Evolutionary conservation across 2,329 filamentous ascomycete species (phyloP), one percentile per base, ranked within the genome.

Genomic region (Alternaria sp.): DNA sequence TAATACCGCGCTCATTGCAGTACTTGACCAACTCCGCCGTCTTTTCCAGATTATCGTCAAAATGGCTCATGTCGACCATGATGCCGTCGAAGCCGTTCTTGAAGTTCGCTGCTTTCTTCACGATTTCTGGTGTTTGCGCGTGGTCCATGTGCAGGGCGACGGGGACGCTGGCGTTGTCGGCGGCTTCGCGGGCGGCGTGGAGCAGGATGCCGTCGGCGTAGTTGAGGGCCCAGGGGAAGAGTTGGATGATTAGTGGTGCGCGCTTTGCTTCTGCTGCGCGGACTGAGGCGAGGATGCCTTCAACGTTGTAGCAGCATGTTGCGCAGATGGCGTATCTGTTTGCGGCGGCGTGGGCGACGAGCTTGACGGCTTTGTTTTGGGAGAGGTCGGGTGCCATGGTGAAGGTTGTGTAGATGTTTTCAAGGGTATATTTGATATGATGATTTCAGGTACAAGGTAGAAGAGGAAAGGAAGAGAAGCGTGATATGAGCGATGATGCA

Each of bases 221-320:
- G 66, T 89, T 82, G 56, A 92, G 84, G 0, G 90, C 89, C 90
- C 90, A 92, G 19, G 90, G 90, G 79, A 93, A 92, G 68, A 92
- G 86, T 25, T 91, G 87, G 70, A 92, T 88, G 83, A 92, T 91
- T 62, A 89, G 85, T 0, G 90, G 90, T 0, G 89, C 90, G 50
- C 83, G 83, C 65, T 89, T 89, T 25, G 85, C 85, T 80, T 92
- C 90, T 63, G 90, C 90, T 9, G 90, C 90, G 68, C 86, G 85
- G 50, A 92, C 88, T 4, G 88, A 89, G 2, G 89, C 90, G 25
- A 92, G 82, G 67, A 93, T 89, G 51, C 87, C 88, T 81, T 93
- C 90, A 62, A 92, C 81, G 73, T 92, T 91, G 83, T 92, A 90
- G 62, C 81, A 83, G 83, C 87, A 89, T 82, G 88, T 88, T 65